Conservation (phyloP, 1,284 basidiomycete genomes). For the Ganoderma sp. region DNA sequence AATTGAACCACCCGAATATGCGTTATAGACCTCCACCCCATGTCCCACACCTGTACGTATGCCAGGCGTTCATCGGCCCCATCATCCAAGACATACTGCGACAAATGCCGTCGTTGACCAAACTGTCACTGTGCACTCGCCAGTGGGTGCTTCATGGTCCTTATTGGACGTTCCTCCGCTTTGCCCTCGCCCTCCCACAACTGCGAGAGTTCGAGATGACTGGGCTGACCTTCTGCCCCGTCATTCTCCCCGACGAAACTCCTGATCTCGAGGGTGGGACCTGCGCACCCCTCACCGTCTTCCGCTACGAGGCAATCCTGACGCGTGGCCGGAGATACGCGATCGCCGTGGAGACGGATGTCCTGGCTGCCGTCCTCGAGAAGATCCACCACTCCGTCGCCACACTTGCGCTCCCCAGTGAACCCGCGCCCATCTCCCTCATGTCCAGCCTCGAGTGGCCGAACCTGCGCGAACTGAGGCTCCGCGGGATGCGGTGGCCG, state of each 20-base stretch:
- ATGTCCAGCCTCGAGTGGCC: background rate
- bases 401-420: background rate
- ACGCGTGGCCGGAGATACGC: background rate
- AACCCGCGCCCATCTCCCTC: background rate
- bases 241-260: background rate
- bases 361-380: background rate
- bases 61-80: background rate
- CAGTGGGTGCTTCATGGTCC: background rate
- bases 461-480: background rate
- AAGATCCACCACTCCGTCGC: background rate
- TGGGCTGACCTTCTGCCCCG: background rate
- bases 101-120: background rate
- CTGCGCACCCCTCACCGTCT: background rate
- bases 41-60: background rate
- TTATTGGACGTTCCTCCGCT: background rate
- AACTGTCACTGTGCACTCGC: background rate
- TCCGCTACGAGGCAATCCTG: background rate
- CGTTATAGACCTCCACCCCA: background rate
- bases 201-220: background rate
- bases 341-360: background rate
- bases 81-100: background rate
- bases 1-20: background rate
- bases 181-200: background rate
- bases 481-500: background rate
- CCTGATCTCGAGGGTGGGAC: background rate